Conservation (phyloP, 192 early-diverging fungal species). For the Coemansia sp. region DNA sequence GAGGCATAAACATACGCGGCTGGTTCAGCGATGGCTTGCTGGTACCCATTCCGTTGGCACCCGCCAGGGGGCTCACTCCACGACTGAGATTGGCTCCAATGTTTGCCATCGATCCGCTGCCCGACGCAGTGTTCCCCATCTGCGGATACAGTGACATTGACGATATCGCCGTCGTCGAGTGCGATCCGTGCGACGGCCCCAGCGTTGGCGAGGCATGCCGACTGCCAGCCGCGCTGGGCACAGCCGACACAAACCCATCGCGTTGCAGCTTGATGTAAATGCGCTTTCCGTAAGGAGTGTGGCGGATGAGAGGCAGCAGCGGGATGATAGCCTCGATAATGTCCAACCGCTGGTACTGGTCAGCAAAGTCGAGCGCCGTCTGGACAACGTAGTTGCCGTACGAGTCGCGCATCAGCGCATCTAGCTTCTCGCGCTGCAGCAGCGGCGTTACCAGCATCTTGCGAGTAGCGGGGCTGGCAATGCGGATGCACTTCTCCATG, state of each 20-base stretch:
- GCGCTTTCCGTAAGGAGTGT: slow-evolving; percentile 88
- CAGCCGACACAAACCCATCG: slow-evolving; percentile 55
- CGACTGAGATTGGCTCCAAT: slow-evolving; percentile 33
- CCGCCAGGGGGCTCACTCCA: slow-evolving; percentile 36
- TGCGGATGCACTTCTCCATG: slow-evolving; percentile 92
- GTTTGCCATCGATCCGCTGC: slow-evolving; percentile 3
- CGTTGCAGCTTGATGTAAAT: slow-evolving; percentile 80
- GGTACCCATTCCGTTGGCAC: background rate
- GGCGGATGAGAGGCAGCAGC: slow-evolving; percentile 79
- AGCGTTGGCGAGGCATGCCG: slow-evolving; percentile 56
- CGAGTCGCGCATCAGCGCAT: slow-evolving; percentile 82
- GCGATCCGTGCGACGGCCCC: slow-evolving; percentile 39
- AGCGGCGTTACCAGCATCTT: slow-evolving; percentile 74
- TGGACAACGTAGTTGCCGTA: slow-evolving; percentile 94
- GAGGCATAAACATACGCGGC: slow-evolving; percentile 23
- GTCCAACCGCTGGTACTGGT: slow-evolving; percentile 69
- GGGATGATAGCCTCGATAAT: slow-evolving; percentile 82
- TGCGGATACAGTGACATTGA: slow-evolving; percentile 45
- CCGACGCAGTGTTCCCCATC: slow-evolving; percentile 10
- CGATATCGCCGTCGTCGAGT: slow-evolving; percentile 34
- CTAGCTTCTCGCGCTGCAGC: slow-evolving; percentile 72
- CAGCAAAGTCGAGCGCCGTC: slow-evolving; percentile 83
- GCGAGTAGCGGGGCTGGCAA: slow-evolving; percentile 73
- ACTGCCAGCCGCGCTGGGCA: slow-evolving; percentile 50
- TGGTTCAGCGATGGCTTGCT: slow-evolving; percentile 11